Evolutionary conservation across 2,329 filamentous ascomycete genomes (phyloP).

Genomic region (Phialophora expanda): DNA sequence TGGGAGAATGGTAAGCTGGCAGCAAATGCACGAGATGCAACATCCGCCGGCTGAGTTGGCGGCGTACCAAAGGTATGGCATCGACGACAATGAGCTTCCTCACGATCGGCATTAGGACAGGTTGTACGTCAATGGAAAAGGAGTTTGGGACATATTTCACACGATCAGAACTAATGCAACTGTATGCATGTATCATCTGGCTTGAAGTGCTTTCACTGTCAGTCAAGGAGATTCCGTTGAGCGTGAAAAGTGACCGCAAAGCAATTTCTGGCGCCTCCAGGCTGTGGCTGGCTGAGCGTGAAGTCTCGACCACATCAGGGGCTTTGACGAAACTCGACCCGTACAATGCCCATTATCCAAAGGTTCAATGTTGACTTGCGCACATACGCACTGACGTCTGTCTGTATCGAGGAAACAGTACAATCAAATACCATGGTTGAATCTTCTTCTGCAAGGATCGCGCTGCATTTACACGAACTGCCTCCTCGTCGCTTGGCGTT

Average conservation of each 20-base stretch:
- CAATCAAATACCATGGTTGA: neutral
- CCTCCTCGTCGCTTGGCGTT: neutral
- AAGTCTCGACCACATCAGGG: neutral
- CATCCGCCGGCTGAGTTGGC: neutral
- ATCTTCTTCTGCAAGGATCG: neutral
- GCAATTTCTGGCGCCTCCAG: neutral
- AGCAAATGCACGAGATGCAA: conserved; percentile 7
- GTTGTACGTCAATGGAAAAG: neutral
- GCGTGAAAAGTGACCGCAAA: neutral
- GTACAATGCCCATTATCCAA: neutral
- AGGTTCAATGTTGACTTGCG: neutral
- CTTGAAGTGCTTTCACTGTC: neutral
- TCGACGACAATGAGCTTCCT: neutral
- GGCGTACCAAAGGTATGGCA: neutral
- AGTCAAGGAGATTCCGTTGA: neutral
- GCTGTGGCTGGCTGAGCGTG: neutral
- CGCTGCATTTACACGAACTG: neutral
- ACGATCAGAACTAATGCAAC: neutral
- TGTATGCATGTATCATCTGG: neutral
- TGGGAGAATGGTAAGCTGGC: conserved; percentile 1
- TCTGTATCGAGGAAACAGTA: neutral
- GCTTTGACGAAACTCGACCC: neutral
- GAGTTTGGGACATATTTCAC: neutral
- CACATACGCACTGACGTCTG: neutral
- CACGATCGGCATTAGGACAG: neutral